A percentile compares a stretch with the other conserved stretches of the same genome.
Conservation (phyloP, 805 yeast genomes). For the Barnettozyma sucrosica region DNA sequence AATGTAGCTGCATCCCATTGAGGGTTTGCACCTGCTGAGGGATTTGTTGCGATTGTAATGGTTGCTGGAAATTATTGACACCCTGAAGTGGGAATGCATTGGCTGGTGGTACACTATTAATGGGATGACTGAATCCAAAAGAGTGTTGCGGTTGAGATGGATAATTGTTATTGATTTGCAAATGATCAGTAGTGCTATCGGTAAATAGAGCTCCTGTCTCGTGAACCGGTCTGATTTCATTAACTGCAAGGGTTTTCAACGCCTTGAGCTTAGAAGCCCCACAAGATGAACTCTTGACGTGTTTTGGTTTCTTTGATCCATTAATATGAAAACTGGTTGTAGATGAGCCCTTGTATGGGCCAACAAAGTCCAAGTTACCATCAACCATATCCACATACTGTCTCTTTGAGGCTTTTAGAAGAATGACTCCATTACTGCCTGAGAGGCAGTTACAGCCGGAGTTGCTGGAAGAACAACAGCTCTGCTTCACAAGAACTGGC, state of each 20-base stretch:
- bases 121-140: background rate
- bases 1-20: background rate
- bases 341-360: constrained; percentile 19
- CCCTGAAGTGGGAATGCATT: background rate
- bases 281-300: constrained; percentile 9
- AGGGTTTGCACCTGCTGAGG: background rate
- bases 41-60: background rate
- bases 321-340: constrained; percentile 16
- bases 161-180: background rate
- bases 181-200: background rate
- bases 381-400: constrained; percentile 23
- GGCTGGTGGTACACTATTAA: background rate
- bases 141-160: background rate
- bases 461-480: constrained; percentile 6
- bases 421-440: constrained; percentile 17
- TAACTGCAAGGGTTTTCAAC: constrained; percentile 17
- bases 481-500: background rate
- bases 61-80: background rate
- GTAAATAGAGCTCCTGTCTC: background rate
- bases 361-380: constrained; percentile 24
- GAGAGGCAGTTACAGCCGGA: constrained; percentile 10
- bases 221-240: constrained; percentile 5
- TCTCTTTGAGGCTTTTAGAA: constrained; percentile 24
- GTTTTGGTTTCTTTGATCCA: constrained; percentile 4
- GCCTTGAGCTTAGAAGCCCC: constrained; percentile 8